Conservation (phyloP, 169 alveolate genomes). For the Plasmodium knowlesi region DNA sequence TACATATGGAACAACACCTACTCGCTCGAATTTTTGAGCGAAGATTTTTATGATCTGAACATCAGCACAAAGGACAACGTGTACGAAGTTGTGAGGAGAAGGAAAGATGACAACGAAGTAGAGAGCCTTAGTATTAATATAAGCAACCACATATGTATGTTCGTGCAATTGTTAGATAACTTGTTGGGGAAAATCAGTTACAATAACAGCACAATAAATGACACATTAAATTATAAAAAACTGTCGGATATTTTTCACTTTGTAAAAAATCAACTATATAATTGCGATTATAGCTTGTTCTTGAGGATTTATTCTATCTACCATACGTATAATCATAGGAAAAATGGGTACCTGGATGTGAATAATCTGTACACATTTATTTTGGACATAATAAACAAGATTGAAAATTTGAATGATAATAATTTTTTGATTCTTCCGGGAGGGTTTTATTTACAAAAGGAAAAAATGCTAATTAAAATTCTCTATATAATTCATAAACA, state of each 20-base stretch:
- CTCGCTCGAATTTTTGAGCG: conserved; percentile 62
- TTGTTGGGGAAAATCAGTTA: conserved; percentile 48
- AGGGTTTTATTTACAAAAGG: conserved; percentile 68
- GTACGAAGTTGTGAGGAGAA: conserved; percentile 43
- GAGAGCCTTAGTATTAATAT: conserved; percentile 60
- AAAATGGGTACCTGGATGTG: conserved; percentile 71
- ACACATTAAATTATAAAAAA: conserved; percentile 60
- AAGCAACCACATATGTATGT: conserved; percentile 70
- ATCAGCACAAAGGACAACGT: conserved; percentile 72
- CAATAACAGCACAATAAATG: conserved; percentile 36
- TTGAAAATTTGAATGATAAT: conserved; percentile 70
- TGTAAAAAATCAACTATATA: conserved; percentile 55
- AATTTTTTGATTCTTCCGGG: conserved; percentile 72
- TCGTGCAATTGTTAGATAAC: conserved; percentile 58
- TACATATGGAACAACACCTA: conserved; percentile 71
- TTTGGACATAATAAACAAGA: conserved; percentile 61
- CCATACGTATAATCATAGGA: conserved; percentile 70
- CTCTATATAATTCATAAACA: conserved; percentile 56
- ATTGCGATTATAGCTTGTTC: conserved; percentile 74
- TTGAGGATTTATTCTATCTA: conserved; percentile 65
- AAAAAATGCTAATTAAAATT: conserved; percentile 70
- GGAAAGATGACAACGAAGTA: conserved; percentile 57
- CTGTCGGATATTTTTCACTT: conserved; percentile 39
- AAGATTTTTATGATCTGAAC: conserved; percentile 62
- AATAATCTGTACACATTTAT: conserved; percentile 51